Conservation (phyloP, 495 filamentous ascomycete species). For the Tuber umbilicatum region DNA sequence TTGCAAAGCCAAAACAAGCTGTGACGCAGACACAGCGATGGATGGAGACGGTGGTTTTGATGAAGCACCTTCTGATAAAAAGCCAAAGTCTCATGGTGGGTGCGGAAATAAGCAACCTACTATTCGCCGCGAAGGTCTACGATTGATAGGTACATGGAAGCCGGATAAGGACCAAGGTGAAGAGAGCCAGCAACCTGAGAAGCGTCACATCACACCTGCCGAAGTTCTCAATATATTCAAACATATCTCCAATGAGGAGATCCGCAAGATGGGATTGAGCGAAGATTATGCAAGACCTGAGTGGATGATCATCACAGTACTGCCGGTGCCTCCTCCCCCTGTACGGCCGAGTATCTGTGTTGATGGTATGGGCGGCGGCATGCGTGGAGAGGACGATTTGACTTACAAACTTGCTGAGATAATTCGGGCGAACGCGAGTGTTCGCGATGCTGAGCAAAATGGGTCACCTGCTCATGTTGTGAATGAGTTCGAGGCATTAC, state of each 20-base stretch:
- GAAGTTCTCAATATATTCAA: constrained; percentile 78
- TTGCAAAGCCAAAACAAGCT: constrained; percentile 78
- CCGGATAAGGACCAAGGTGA: constrained; percentile 60
- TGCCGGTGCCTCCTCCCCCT: constrained; percentile 90
- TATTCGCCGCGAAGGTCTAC: constrained; percentile 76
- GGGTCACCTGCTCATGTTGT: constrained; percentile 84
- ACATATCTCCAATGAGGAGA: constrained; percentile 70
- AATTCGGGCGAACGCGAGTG: constrained; percentile 92
- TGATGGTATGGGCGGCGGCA: constrained; percentile 74
- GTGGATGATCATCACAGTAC: constrained; percentile 95
- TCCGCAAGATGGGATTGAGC: constrained; percentile 80
- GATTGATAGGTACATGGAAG: constrained; percentile 75
- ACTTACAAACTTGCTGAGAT: constrained; percentile 98
- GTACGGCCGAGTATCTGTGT: constrained; percentile 93
- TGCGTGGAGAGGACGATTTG: constrained; percentile 94
- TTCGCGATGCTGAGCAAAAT: constrained; percentile 76
- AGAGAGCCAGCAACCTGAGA: constrained; percentile 66
- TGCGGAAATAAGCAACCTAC: constrained; percentile 87
- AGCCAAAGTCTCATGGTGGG: constrained; percentile 62
- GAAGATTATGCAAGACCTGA: constrained; percentile 90
- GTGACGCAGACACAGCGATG: constrained; percentile 62
- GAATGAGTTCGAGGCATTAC: constrained; percentile 76
- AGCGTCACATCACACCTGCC: constrained; percentile 74
- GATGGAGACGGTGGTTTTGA: constrained; percentile 56
- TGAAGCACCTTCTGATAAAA: constrained; percentile 47